A percentile compares a stretch with the other conserved stretches of the same genome.
These are phyloP conservation scores for Massarina eburnea DNA, from an alignment of 2,329 filamentous ascomycete genomes.

Conservation along the genomic window DNA sequence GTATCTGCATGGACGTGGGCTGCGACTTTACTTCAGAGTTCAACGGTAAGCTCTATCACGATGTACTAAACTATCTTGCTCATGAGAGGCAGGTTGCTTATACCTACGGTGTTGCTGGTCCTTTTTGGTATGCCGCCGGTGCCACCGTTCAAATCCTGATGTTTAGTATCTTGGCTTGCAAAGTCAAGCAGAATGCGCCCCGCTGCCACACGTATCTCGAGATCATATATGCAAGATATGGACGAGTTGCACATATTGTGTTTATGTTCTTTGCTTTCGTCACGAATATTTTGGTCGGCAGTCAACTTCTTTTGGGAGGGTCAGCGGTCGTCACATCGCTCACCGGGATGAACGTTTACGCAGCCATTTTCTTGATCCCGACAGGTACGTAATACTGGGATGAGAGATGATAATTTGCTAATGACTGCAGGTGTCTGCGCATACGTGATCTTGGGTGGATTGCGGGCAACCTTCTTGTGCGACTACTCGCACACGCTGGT, in stretches of 20 bases:
- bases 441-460: slow-evolving; percentile 38
- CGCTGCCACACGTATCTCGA: slow-evolving; percentile 47
- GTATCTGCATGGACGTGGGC: slow-evolving; percentile 55
- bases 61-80: not conserved
- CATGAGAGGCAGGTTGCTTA: slow-evolving; percentile 19
- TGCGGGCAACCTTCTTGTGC: slow-evolving; percentile 48
- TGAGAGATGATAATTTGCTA: slow-evolving; percentile 2
- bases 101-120: slow-evolving; percentile 32
- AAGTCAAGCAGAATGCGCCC: slow-evolving; percentile 47
- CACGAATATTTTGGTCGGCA: slow-evolving; percentile 49
- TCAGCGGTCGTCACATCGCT: slow-evolving; percentile 47
- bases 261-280: slow-evolving; percentile 47
- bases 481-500: slow-evolving; percentile 46
- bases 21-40: slow-evolving; percentile 42
- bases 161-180: slow-evolving; percentile 48
- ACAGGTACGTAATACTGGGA: slow-evolving; percentile 25
- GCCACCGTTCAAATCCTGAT: slow-evolving; percentile 49
- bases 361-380: slow-evolving; percentile 48
- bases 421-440: slow-evolving; percentile 33
- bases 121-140: slow-evolving; percentile 47
- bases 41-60: slow-evolving; percentile 16
- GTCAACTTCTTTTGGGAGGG: slow-evolving; percentile 47
- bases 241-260: slow-evolving; percentile 40
- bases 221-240: slow-evolving; percentile 46
- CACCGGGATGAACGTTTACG: slow-evolving; percentile 49